Percentiles rank a stretch among this genome's conserved stretches.
These are phyloP conservation scores for Naganishia onofrii DNA, from an alignment of 768 basidiomycete species.

Conservation along the genomic window DNA sequence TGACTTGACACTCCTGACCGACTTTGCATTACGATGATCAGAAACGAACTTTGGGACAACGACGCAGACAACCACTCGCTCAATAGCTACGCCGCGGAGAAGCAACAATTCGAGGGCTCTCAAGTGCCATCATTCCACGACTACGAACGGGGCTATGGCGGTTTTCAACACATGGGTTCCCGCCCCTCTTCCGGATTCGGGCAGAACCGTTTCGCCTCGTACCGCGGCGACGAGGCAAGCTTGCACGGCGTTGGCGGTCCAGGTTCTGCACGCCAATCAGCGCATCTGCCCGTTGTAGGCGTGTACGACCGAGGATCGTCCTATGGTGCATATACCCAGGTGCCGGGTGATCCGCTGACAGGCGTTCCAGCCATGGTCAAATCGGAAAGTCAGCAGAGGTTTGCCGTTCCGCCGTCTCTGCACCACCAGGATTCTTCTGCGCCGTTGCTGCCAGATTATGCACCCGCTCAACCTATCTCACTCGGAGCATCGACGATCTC, in stretches of 20 bases:
- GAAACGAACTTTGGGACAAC: conserved; percentile 97
- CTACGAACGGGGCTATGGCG: conserved; percentile 75
- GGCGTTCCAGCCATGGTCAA: conserved; percentile 23
- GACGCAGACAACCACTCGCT: conserved; percentile 87
- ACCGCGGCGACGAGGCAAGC: conserved; percentile 23
- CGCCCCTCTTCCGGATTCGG: conserved; percentile 26
- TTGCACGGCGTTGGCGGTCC: neutral
- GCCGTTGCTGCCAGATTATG: conserved; percentile 35
- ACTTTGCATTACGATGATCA: conserved; percentile 44
- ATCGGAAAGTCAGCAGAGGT: conserved; percentile 14
- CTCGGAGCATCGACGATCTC: conserved; percentile 35
- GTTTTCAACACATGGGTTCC: conserved; percentile 11
- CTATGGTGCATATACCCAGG: conserved; percentile 16
- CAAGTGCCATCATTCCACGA: conserved; percentile 70
- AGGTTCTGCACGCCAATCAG: conserved; percentile 13
- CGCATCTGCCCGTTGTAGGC: conserved; percentile 16
- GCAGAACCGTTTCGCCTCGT: conserved; percentile 13
- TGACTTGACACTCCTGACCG: neutral
- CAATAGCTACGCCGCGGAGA: conserved; percentile 81
- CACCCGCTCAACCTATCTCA: conserved; percentile 26
- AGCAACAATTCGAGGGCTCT: conserved; percentile 59
- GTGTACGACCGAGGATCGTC: conserved; percentile 22
- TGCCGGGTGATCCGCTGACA: conserved; percentile 14
- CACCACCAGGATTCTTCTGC: conserved; percentile 12
- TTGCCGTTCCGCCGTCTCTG: neutral